Evolutionary conservation across 1,284 basidiomycete genomes (phyloP).

Genomic region (Puccinia hordei): DNA sequence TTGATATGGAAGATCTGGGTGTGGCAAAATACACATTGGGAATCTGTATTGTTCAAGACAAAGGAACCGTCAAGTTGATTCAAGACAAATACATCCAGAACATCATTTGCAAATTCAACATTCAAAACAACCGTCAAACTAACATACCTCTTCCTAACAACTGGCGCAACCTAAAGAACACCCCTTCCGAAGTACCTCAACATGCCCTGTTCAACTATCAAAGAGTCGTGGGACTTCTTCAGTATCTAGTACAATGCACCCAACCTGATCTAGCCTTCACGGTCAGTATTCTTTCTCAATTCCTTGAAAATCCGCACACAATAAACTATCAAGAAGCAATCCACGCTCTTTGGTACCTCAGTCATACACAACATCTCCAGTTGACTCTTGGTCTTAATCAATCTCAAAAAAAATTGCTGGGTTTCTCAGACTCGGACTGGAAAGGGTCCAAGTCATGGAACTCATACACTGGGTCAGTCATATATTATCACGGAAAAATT

Average conservation of each 20-base stretch:
- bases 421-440: slow-evolving; percentile 10
- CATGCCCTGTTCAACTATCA: slow-evolving; percentile 4
- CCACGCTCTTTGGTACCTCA: background rate
- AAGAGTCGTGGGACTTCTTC: too few relatives aligned
- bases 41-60: slow-evolving; percentile 10
- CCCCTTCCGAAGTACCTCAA: background rate
- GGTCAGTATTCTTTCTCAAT: slow-evolving; percentile 23
- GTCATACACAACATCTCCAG: background rate
- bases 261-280: slow-evolving; percentile 1
- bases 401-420: background rate
- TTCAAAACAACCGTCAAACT: background rate
- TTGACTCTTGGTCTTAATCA: slow-evolving; percentile 9
- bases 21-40: slow-evolving; percentile 21
- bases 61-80: background rate
- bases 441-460: too few relatives aligned
- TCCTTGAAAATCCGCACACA: background rate
- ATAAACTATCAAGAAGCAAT: background rate
- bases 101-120: slow-evolving; percentile 2
- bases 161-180: background rate
- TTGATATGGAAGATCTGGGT: slow-evolving; percentile 10
- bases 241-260: slow-evolving; percentile 14
- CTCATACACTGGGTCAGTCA: background rate
- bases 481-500: background rate
- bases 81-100: slow-evolving; percentile 11
- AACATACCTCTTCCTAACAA: slow-evolving; percentile 1